Conservation (phyloP, 2,329 filamentous ascomycete species). For the Stagonosporopsis vannaccii region DNA sequence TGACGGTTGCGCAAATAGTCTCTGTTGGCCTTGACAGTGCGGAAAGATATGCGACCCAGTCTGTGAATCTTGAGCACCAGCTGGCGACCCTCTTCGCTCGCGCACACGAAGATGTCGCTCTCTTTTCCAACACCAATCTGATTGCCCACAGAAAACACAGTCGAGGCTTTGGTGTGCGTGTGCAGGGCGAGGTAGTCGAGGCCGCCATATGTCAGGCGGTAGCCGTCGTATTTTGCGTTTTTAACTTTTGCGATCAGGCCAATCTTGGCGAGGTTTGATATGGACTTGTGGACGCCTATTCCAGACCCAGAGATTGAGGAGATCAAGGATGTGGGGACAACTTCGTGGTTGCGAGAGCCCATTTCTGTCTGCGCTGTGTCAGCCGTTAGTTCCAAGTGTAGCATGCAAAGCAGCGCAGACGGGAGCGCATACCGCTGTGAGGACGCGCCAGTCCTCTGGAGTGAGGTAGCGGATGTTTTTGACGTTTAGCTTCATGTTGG, state of each 20-base stretch:
- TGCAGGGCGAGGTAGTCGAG: conserved; percentile 97
- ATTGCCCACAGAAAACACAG: conserved; percentile 90
- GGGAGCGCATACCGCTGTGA: conserved; percentile 74
- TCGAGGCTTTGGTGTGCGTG: conserved; percentile 79
- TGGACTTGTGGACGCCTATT: conserved; percentile 82
- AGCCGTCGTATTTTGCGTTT: conserved; percentile 97
- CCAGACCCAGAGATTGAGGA: conserved; percentile 76
- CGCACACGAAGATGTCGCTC: conserved; percentile 94
- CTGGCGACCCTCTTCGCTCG: conserved; percentile 77
- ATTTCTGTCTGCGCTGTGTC: conserved; percentile 75
- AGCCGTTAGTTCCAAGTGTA: conserved; percentile 46
- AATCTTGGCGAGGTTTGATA: conserved; percentile 89
- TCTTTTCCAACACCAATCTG: conserved; percentile 97
- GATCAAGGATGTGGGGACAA: conserved; percentile 91
- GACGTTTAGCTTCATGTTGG: conserved; percentile 89
- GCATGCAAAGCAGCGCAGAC: conserved; percentile 12
- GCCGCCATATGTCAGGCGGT: conserved; percentile 94
- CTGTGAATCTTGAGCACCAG: conserved; percentile 94
- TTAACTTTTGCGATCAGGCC: conserved; percentile 91
- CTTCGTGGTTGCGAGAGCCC: conserved; percentile 95
- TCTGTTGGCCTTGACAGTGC: conserved; percentile 92
- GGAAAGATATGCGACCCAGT: conserved; percentile 93
- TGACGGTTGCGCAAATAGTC: conserved; percentile 88
- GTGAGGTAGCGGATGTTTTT: conserved; percentile 92
- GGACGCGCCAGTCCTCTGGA: conserved; percentile 91